Percentiles rank a stretch among this genome's conserved stretches.
phyloP scores from a whole-genome alignment of 2,329 filamentous ascomycete genomes.

The Colletotrichum viniferum region DNA sequence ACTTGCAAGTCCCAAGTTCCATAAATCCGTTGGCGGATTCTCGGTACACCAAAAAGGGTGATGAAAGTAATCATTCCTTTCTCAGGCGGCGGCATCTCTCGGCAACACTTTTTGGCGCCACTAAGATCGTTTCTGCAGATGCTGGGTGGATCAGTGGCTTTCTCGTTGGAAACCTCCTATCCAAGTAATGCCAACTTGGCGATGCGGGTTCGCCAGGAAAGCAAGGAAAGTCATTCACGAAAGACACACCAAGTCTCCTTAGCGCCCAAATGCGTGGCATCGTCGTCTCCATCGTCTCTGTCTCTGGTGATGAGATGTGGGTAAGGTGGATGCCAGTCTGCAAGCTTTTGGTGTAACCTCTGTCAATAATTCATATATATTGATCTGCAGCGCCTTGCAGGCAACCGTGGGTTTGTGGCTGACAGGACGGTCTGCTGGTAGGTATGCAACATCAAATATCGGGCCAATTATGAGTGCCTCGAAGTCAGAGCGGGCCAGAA shows the following conservation, averaged over 20 bases:
- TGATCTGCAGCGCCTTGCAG: conserved; percentile 19
- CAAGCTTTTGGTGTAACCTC: not conserved
- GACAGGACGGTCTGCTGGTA: not conserved
- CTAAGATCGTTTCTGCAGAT: not conserved
- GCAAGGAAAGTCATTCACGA: not conserved
- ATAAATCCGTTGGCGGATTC: not conserved
- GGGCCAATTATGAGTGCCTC: not conserved
- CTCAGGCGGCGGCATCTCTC: not conserved
- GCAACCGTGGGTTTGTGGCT: not conserved
- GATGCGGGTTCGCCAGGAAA: not conserved
- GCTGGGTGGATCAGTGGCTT: not conserved
- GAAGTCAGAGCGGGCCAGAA: not conserved
- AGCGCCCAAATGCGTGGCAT: not conserved
- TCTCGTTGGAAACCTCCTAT: not conserved
- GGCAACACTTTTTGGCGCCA: not conserved
- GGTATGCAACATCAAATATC: not conserved
- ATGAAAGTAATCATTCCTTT: not conserved
- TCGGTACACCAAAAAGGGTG: not conserved
- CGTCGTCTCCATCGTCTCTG: not conserved
- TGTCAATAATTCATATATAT: not conserved
- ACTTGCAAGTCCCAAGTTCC: not conserved
- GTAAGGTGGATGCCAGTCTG: not conserved
- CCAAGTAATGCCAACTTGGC: not conserved
- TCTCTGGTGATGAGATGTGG: not conserved
- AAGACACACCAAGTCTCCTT: not conserved